Evolutionary conservation across 306 rosid species (phyloP).

Genomic region (Crataegus laevigata): DNA sequence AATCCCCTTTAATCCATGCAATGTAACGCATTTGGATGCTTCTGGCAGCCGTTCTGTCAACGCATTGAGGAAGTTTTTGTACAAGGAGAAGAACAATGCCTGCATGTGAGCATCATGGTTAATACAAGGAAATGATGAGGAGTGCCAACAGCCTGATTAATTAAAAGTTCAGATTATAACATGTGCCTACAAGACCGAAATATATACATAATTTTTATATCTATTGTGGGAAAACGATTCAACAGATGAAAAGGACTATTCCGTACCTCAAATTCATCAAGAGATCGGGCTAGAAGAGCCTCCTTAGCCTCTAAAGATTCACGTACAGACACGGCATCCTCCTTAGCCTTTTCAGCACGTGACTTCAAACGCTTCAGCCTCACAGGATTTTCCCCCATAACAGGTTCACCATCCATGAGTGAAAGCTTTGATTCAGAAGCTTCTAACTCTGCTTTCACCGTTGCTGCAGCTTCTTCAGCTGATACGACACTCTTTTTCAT

Average conservation of each 20-base stretch:
- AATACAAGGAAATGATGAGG: neutral
- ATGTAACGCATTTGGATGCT: conserved; percentile 46
- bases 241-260: neutral
- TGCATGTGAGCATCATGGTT: conserved; percentile 30
- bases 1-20: conserved; percentile 55
- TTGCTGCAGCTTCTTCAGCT: conserved; percentile 66
- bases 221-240: neutral
- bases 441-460: conserved; percentile 55
- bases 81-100: conserved; percentile 73
- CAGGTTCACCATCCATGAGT: conserved; percentile 91
- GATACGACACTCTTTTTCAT: conserved; percentile 50
- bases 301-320: conserved; percentile 94
- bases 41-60: conserved; percentile 78
- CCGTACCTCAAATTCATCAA: conserved; percentile 87
- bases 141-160: neutral
- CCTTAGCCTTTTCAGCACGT: conserved; percentile 66
- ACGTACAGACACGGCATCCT: conserved; percentile 56
- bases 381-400: conserved; percentile 82
- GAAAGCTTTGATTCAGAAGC: conserved; percentile 78
- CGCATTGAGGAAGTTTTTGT: conserved; percentile 61
- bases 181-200: neutral
- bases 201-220: neutral
- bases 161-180: neutral
- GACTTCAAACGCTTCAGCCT: conserved; percentile 74
- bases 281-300: conserved; percentile 83